Conservation (phyloP, 805 yeast species). For the Wickerhamiella spandovensis region DNA sequence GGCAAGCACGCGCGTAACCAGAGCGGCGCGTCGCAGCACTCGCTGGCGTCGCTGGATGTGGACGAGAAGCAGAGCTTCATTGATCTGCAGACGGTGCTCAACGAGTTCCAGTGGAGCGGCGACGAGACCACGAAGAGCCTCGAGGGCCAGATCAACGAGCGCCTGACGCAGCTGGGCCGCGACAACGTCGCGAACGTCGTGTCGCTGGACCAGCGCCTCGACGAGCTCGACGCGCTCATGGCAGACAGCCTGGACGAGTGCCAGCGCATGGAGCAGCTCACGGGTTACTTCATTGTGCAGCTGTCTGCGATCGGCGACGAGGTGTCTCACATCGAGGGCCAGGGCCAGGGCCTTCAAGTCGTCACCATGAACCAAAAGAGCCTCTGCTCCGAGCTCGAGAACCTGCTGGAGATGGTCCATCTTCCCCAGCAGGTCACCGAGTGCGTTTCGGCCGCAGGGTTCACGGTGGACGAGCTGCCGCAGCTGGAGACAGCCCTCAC, state of each 20-base stretch:
- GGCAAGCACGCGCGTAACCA: background rate
- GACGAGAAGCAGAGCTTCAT: conserved; percentile 17
- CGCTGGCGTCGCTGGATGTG: background rate
- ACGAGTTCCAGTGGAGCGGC: conserved; percentile 65
- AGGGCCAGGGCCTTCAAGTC: conserved; percentile 72
- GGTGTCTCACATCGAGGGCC: conserved; percentile 55
- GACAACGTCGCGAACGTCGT: conserved; percentile 45
- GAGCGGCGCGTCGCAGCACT: background rate
- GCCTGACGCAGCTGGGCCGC: conserved; percentile 49
- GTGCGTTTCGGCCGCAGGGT: conserved; percentile 33
- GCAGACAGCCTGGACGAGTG: conserved; percentile 38
- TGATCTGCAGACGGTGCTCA: conserved; percentile 49
- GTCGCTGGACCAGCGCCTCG: conserved; percentile 34
- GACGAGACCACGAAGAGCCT: conserved; percentile 44
- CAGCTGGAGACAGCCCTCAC: conserved; percentile 41
- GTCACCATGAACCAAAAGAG: conserved; percentile 67
- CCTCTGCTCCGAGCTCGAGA: conserved; percentile 56
- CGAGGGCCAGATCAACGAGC: conserved; percentile 42
- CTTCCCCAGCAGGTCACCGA: conserved; percentile 43
- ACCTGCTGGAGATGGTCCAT: conserved; percentile 57
- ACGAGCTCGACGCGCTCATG: conserved; percentile 31
- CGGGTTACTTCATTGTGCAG: conserved; percentile 47
- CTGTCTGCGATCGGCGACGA: conserved; percentile 52
- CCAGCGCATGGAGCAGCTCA: conserved; percentile 38
- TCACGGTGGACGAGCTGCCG: conserved; percentile 34